Evolutionary conservation across 2,329 filamentous ascomycete species (phyloP).

Genomic region (Decorospora gaudefroyi): DNA sequence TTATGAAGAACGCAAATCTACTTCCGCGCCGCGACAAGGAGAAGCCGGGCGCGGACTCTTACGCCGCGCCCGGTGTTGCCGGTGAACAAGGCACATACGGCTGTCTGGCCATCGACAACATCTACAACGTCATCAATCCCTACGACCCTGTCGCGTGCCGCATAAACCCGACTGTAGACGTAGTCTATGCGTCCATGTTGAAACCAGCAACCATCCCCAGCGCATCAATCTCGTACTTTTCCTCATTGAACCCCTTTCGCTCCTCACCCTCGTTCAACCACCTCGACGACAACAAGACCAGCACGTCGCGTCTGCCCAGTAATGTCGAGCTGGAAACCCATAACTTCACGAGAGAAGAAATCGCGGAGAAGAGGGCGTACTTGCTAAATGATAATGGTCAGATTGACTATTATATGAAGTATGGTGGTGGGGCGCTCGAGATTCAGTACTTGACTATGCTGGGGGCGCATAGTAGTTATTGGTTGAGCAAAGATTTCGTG

Average conservation of each 20-base stretch:
- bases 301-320: conserved; percentile 49
- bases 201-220: conserved; percentile 80
- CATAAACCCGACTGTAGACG: conserved; percentile 87
- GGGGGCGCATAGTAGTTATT: conserved; percentile 92
- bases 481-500: conserved; percentile 86
- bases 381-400: conserved; percentile 96
- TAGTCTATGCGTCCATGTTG: conserved; percentile 74
- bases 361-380: conserved; percentile 85
- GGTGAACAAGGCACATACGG: conserved; percentile 81
- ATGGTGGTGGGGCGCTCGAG: conserved; percentile 83
- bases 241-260: conserved; percentile 49
- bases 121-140: conserved; percentile 88
- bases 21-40: conserved; percentile 74
- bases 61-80: conserved; percentile 61
- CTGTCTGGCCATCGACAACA: conserved; percentile 90
- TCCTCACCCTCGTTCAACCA: conserved; percentile 33
- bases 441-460: conserved; percentile 98
- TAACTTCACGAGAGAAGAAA: conserved; percentile 88
- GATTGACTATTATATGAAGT: conserved; percentile 85
- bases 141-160: conserved; percentile 86
- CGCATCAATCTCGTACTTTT: conserved; percentile 59
- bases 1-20: conserved; percentile 75
- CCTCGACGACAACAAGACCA: conserved; percentile 33
- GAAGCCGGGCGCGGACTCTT: conserved; percentile 74
- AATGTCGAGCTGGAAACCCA: conserved; percentile 91